Evolutionary conservation across 2,329 filamentous ascomycete genomes (phyloP).

Genomic region (Penicillium sp.): DNA sequence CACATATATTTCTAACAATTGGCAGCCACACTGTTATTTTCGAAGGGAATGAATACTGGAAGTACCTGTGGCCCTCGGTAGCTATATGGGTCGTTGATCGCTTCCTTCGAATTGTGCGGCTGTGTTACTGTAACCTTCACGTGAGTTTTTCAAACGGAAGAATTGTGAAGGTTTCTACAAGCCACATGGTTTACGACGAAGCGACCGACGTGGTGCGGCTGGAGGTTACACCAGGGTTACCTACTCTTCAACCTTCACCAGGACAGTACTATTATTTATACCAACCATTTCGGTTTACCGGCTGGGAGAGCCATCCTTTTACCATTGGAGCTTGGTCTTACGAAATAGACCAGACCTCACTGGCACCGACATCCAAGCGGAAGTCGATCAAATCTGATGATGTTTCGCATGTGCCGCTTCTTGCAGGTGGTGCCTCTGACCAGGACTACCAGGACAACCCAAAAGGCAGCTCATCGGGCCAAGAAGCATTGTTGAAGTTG

Average conservation of each 20-base stretch:
- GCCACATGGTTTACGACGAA: slow-evolving; percentile 45
- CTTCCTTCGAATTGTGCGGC: slow-evolving; percentile 42
- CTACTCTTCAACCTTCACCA: slow-evolving; percentile 36
- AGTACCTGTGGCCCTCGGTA: slow-evolving; percentile 52
- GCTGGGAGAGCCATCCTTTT: slow-evolving; percentile 55
- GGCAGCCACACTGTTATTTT: slow-evolving; percentile 50
- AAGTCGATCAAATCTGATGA: slow-evolving; percentile 14
- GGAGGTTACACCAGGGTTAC: slow-evolving; percentile 42
- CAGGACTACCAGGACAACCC: background rate
- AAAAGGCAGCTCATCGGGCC: background rate
- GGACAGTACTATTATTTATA: slow-evolving; percentile 55
- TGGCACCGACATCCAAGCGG: background rate
- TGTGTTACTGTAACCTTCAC: slow-evolving; percentile 47
- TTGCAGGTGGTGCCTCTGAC: slow-evolving; percentile 15
- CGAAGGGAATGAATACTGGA: slow-evolving; percentile 47
- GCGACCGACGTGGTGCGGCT: slow-evolving; percentile 48
- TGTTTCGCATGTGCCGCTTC: slow-evolving; percentile 26
- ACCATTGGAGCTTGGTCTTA: slow-evolving; percentile 40
- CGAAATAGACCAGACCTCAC: background rate
- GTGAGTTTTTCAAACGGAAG: slow-evolving; percentile 23
- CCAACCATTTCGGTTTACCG: slow-evolving; percentile 42
- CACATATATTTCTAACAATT: background rate
- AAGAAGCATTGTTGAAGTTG: slow-evolving; percentile 18
- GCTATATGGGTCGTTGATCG: slow-evolving; percentile 52
- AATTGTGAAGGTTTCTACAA: slow-evolving; percentile 32